These are phyloP conservation scores for Phytophthora rubi DNA, from an alignment of 352 stramenopile species.

Conservation along the genomic window DNA sequence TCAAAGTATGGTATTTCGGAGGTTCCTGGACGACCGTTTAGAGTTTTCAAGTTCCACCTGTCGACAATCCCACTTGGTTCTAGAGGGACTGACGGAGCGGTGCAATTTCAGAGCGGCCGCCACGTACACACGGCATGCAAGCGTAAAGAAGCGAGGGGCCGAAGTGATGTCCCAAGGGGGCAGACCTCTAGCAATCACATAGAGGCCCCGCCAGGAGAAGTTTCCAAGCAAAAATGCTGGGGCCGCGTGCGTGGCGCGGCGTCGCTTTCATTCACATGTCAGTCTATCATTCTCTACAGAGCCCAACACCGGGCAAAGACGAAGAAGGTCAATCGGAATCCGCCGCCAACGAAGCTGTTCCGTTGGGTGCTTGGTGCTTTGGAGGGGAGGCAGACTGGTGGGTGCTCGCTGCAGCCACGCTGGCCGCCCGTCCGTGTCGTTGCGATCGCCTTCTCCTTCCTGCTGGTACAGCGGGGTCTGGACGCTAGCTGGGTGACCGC, in stretches of 20 bases:
- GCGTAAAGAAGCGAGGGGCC: constrained; percentile 3
- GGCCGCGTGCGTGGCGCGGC: constrained; percentile 1
- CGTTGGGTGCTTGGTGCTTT: neutral
- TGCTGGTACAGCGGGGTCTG: constrained; percentile 19
- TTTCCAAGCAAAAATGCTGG: constrained; percentile 13
- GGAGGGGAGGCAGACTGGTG: constrained; percentile 27
- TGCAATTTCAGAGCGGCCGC: constrained; percentile 5
- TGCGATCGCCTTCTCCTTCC: constrained; percentile 23
- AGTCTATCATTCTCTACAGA: constrained; percentile 27
- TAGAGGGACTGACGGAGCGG: neutral
- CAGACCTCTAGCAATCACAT: constrained; percentile 10
- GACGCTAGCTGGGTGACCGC: neutral
- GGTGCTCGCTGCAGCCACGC: constrained; percentile 22
- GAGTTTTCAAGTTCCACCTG: neutral
- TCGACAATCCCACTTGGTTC: neutral
- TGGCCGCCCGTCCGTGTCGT: constrained; percentile 27
- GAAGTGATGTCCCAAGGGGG: neutral
- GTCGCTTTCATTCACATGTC: constrained; percentile 9
- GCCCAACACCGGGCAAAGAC: constrained; percentile 7
- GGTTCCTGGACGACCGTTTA: neutral
- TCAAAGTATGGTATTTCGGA: neutral
- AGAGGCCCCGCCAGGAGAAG: constrained; percentile 14
- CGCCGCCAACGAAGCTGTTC: neutral
- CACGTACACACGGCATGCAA: neutral
- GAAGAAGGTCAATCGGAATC: constrained; percentile 19